A percentile compares a stretch with the other conserved stretches of the same genome.
Evolutionary conservation across 2,329 filamentous ascomycete genomes (phyloP).

Genomic region (Tolypocladium nubicola): DNA sequence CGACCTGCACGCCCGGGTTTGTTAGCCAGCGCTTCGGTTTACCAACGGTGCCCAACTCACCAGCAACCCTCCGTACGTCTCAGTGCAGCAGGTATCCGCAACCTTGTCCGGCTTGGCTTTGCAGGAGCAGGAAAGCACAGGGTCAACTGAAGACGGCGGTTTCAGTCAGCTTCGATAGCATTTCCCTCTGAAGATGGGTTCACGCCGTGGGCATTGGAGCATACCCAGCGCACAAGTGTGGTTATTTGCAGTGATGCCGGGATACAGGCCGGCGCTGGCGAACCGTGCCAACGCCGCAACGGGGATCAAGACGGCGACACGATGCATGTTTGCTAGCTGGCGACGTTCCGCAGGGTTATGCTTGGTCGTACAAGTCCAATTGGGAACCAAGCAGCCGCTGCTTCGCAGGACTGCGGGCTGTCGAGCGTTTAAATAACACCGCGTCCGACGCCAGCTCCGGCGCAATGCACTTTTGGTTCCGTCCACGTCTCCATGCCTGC

Average conservation of each 20-base stretch:
- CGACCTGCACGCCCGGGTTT: constrained; percentile 21
- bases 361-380: background rate
- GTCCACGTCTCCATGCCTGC: background rate
- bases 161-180: background rate
- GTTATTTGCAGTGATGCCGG: constrained; percentile 37
- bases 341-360: background rate
- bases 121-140: constrained; percentile 36
- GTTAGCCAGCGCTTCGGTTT: background rate
- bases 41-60: constrained; percentile 10
- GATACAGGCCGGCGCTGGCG: constrained; percentile 26
- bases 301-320: constrained; percentile 9
- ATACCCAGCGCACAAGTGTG: constrained; percentile 44
- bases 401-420: background rate
- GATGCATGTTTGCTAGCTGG: constrained; percentile 13
- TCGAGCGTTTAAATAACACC: background rate
- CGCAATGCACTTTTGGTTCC: background rate
- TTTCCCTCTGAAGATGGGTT: background rate
- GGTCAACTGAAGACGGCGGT: constrained; percentile 5
- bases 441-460: background rate
- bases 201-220: background rate
- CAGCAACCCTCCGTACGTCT: constrained; percentile 54
- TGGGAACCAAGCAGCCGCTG: background rate
- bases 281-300: constrained; percentile 18
- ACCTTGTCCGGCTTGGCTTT: constrained; percentile 31
- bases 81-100: constrained; percentile 49